Evolutionary conservation across 768 basidiomycete genomes (phyloP).

Genomic region (Boletus reticuloceps): DNA sequence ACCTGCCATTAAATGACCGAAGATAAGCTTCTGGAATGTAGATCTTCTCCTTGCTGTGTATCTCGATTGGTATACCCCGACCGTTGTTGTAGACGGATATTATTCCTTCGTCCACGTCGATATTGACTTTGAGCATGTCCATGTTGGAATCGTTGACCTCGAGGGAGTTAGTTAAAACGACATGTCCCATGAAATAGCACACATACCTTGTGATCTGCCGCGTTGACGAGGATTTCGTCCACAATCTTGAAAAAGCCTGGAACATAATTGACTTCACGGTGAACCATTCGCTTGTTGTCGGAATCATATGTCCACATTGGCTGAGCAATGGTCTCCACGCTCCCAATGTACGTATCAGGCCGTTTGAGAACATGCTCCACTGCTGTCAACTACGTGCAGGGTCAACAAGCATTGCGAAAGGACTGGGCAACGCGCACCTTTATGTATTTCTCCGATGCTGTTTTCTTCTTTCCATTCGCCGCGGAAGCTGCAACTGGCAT

Average conservation of each 20-base stretch:
- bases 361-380: constrained; percentile 91
- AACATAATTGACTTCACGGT: constrained; percentile 83
- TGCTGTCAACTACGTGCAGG: constrained; percentile 71
- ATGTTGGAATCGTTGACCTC: constrained; percentile 91
- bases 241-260: constrained; percentile 99
- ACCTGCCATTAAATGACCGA: constrained; percentile 89
- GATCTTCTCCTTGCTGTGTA: constrained; percentile 88
- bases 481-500: constrained; percentile 24
- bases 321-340: constrained; percentile 84
- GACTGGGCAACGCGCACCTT: constrained; percentile 53
- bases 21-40: constrained; percentile 98
- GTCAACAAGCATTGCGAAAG: background rate
- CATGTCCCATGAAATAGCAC: background rate
- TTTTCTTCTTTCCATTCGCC: constrained; percentile 68
- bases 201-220: constrained; percentile 95
- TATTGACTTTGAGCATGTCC: constrained; percentile 87
- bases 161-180: background rate
- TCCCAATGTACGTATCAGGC: constrained; percentile 95
- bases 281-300: constrained; percentile 77
- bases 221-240: constrained; percentile 98
- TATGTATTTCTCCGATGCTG: constrained; percentile 85
- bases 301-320: constrained; percentile 93
- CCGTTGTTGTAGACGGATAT: constrained; percentile 98
- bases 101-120: constrained; percentile 77
- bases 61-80: constrained; percentile 93